Evolutionary conservation across 441 rosid genomes (phyloP).

Genomic region (Mallotus japonicus): DNA sequence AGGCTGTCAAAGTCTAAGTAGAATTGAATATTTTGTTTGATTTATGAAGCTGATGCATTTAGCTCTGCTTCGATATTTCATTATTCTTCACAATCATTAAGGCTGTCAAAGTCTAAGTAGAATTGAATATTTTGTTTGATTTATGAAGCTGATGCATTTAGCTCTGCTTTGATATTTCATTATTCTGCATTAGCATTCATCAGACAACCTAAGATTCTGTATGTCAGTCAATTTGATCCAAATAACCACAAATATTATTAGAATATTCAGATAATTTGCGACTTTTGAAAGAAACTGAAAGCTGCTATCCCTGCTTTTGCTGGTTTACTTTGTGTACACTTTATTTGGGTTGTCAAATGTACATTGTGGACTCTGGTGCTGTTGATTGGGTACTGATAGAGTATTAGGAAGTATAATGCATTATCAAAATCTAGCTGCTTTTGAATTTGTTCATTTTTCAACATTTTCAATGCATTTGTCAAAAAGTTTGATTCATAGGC

Average conservation of each 20-base stretch:
- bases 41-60: background rate
- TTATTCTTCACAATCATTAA: constrained; percentile 9
- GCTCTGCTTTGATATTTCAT: background rate
- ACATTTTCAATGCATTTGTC: no score
- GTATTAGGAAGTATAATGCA: background rate
- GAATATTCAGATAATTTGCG: background rate
- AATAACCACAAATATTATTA: background rate
- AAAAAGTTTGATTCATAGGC: no score
- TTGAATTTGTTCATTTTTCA: no score
- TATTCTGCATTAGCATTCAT: background rate
- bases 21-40: background rate
- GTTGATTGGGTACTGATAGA: background rate
- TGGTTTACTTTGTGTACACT: background rate
- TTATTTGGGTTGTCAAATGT: background rate
- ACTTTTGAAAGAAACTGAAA: background rate
- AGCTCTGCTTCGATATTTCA: no score
- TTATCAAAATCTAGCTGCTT: no score
- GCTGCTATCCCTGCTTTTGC: background rate
- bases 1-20: background rate
- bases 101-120: background rate
- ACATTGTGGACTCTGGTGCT: background rate
- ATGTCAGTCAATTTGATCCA: background rate
- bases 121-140: background rate
- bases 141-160: background rate
- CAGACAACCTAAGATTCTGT: background rate